Conservation (phyloP, 208 protist species). For the Crithidia sp. region DNA sequence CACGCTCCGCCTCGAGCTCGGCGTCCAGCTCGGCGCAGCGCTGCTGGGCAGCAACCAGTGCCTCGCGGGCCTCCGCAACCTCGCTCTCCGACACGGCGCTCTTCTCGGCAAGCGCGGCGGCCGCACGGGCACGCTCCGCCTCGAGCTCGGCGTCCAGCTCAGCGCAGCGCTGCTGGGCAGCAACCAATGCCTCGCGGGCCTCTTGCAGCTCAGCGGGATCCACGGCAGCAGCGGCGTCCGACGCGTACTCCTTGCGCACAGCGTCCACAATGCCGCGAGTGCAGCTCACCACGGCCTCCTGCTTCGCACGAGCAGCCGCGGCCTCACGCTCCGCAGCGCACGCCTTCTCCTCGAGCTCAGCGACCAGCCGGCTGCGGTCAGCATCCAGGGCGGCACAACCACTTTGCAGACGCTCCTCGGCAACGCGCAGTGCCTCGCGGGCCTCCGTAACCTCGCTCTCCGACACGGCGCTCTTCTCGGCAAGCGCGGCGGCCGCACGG, state of each 20-base stretch:
- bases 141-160: neutral
- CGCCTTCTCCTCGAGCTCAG: neutral
- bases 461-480: neutral
- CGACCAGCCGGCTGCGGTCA: neutral
- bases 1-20: slow-evolving; percentile 1
- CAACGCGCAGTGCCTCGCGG: slow-evolving; percentile 6
- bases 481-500: neutral
- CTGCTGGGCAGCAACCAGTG: neutral
- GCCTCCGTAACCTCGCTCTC: neutral
- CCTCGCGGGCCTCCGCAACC: slow-evolving; percentile 1
- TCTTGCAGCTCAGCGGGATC: too few species aligned
- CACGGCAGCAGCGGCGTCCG: too few species aligned
- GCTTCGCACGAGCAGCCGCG: neutral
- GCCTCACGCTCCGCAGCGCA: neutral
- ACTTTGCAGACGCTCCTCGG: neutral
- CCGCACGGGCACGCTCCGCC: neutral
- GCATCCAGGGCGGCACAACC: neutral
- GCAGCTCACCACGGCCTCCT: too few species aligned
- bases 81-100: slow-evolving; percentile 19
- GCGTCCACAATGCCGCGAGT: too few species aligned
- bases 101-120: slow-evolving; percentile 17
- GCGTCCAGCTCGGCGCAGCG: slow-evolving; percentile 7
- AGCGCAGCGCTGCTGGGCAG: neutral
- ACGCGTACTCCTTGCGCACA: too few species aligned
- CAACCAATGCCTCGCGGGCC: too few species aligned